phyloP scores from a whole-genome alignment of 768 basidiomycete genomes.

The Serendipita sp. region DNA sequence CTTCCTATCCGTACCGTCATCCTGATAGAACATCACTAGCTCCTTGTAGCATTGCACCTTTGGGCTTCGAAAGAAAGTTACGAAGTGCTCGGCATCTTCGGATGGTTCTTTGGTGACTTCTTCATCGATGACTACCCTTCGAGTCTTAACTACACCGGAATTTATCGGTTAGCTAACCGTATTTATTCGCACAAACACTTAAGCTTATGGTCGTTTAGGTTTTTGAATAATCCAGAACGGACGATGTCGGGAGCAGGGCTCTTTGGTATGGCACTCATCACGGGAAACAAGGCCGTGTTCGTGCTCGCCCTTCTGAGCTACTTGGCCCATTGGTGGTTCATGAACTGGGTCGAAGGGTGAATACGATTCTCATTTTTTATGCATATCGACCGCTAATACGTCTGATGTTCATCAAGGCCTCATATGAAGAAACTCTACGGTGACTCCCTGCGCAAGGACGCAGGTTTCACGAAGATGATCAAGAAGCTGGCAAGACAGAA shows the following conservation, averaged over 20 bases:
- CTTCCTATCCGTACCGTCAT: neutral
- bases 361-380: constrained; percentile 17
- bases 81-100: constrained; percentile 87
- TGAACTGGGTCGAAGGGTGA: constrained; percentile 79
- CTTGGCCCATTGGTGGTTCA: constrained; percentile 91
- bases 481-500: constrained; percentile 81
- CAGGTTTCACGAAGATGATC: constrained; percentile 96
- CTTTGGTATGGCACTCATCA: constrained; percentile 84
- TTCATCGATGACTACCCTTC: constrained; percentile 89
- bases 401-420: constrained; percentile 37
- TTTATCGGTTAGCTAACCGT: constrained; percentile 52
- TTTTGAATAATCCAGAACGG: constrained; percentile 81
- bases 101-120: constrained; percentile 98
- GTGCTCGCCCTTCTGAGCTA: constrained; percentile 70
- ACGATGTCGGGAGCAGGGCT: constrained; percentile 91
- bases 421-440: constrained; percentile 97
- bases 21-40: constrained; percentile 24
- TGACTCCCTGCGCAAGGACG: constrained; percentile 82
- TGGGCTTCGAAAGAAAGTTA: constrained; percentile 86
- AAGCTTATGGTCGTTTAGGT: constrained; percentile 26
- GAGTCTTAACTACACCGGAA: constrained; percentile 86
- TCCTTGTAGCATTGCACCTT: constrained; percentile 70
- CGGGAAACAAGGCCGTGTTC: constrained; percentile 83
- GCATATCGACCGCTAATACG: neutral
- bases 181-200: neutral